These are phyloP conservation scores for Aspergillus haitiensis DNA, from an alignment of 495 filamentous ascomycete species.

Conservation along the genomic window DNA sequence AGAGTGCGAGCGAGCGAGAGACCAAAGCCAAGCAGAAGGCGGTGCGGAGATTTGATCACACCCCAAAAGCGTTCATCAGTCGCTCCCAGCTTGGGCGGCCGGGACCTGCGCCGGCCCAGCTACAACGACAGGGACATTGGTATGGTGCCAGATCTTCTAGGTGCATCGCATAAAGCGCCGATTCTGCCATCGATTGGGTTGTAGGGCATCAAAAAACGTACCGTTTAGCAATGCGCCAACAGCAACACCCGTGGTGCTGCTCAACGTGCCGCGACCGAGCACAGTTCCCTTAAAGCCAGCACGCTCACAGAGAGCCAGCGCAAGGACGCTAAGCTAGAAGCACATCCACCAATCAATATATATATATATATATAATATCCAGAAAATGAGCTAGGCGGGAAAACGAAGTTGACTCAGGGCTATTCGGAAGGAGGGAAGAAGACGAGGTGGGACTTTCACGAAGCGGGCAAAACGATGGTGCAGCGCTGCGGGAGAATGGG, in stretches of 20 bases:
- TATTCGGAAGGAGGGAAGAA: slow-evolving; percentile 17
- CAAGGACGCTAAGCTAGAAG: slow-evolving; percentile 1
- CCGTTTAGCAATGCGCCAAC: slow-evolving; percentile 48
- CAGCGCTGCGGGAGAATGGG: slow-evolving; percentile 34
- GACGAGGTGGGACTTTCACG: slow-evolving; percentile 33
- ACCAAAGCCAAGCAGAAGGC: slow-evolving; percentile 39
- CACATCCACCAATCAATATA: neutral
- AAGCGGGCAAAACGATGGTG: slow-evolving; percentile 41
- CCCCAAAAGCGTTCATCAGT: slow-evolving; percentile 37
- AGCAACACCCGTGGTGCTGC: slow-evolving; percentile 35
- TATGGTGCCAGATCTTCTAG: neutral
- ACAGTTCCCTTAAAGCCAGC: slow-evolving; percentile 34
- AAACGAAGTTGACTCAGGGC: slow-evolving; percentile 26
- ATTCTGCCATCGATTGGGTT: slow-evolving; percentile 12
- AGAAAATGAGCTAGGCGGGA: neutral
- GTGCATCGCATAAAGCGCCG: slow-evolving; percentile 3
- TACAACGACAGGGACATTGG: slow-evolving; percentile 10
- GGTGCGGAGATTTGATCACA: slow-evolving; percentile 52
- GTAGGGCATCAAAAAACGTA: slow-evolving; percentile 39
- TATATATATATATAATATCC: neutral
- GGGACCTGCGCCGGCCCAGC: slow-evolving; percentile 29
- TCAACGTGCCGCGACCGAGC: slow-evolving; percentile 43
- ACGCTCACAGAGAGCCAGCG: slow-evolving; percentile 23
- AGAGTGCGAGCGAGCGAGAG: slow-evolving; percentile 27
- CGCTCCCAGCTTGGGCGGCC: slow-evolving; percentile 25